Base-by-base conservation (phyloP, 2,329 filamentous ascomycete species). In the Cercospora janseana region DNA sequence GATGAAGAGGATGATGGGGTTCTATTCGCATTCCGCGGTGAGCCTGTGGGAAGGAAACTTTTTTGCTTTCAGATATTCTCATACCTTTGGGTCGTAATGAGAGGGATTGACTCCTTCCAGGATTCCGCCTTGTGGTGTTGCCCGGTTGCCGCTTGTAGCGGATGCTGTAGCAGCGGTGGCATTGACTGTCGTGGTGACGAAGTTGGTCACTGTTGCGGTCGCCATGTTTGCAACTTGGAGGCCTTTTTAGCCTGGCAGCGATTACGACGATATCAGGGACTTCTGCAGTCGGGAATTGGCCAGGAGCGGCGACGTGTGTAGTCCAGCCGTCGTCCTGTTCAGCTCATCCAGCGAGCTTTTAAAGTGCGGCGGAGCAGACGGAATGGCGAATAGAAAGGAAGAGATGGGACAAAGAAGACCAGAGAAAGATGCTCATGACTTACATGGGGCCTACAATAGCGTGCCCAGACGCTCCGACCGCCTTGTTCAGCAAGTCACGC, bases 1-100 rank as follows among this genome's bases (percentile, higher is more conserved):
- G 62, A 90, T 88, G 70, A 91, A 90, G 40, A 88, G 70, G 38
- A 82, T 80, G 55, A 92, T 84, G 4, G 87, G 87, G 57, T 89
- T 85, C 55, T 60, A 24, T 32, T 20, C 20, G 35, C 35, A 13
- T 38, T 13, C 16, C 23, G 2, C 4, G 1, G 10, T 53, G 12
- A 45, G 38, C n/a, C n/a, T 27, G 15, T 20, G 37, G 8, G 15
- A 9, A 29, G 32, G 31, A 20, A 42, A 20, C 1, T 13, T 10
- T 24, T 13, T 38, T 26, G 15, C 9, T 2, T 5, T 6, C n/a
- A 23, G 13, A 10, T 24, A 8, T 13, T 6, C 23, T 13, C 34
- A 7, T 18, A 57, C 56, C 56, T 81, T 85, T 10, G 83, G 63
- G 60, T 86, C 82, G 71, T 86, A 89, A 24, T 79, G 67, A 20